Base-by-base conservation (phyloP, 225 moss, liverwort and hornwort species). In the Pleurozium schreberi region DNA sequence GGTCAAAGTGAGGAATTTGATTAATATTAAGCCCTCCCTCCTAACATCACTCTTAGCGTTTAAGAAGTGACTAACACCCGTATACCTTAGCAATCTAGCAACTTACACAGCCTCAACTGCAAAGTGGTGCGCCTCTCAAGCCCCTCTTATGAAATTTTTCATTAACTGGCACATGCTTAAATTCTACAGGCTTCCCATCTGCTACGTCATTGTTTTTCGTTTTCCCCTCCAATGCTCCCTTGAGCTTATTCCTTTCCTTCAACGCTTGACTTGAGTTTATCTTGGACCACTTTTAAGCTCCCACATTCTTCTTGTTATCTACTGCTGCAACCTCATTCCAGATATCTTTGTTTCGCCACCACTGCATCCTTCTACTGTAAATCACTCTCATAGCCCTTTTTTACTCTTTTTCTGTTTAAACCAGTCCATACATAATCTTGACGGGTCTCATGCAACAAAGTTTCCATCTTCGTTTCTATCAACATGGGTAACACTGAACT, bases 271-370 rank as follows among this genome's bases (percentile, higher is more conserved):
- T 93, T 94, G 77, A 93, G 83, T 88, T 93, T 91, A 53, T 89
- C 90, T 86, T 94, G 90, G 81, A 94, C 94, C 64, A 89, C 87
- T 78, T 93, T 91, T 71, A 92, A 86, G 86, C 88, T 92, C 18
- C 87, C 82, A 66, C 83, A 88, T n/a, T 86, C 70, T 87, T 92
- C 91, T 91, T 91, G 36, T 80, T 88, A 79, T 92, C 93, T 57
- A 92, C 93, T 64, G 59, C 79, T 49, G 92, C 90, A 86, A 87
- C 79, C 92, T 95, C 62, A 92, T 92, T 83, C 91, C 91, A 67
- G 80, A 84, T 50, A 88, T 69, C 84, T 89, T 89, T 17, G 83
- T 62, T 88, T 92, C 92, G 85, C 81, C 65, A 84, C 36, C 40
- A 85, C 82, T 67, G 88, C 65, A 76, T 91, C 90, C 22, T 58